Conservation (phyloP, 306 rosid species). For the Echinosophora koreensis region DNA sequence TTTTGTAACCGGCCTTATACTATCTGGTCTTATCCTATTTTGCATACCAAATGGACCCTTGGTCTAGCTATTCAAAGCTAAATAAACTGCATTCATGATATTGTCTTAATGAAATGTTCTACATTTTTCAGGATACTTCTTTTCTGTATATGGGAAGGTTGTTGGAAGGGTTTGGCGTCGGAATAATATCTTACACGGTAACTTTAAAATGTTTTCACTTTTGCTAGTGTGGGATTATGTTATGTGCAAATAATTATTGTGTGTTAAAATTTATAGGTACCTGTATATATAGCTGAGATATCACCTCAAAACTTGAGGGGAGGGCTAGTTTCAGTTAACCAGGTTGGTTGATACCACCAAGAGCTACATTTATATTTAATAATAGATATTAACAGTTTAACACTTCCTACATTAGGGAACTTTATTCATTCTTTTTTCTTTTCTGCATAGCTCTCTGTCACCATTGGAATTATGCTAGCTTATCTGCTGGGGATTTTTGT, state of each 20-base stretch:
- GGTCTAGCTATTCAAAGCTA: constrained; percentile 8
- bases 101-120: too few species aligned
- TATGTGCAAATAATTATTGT: constrained; percentile 41
- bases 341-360: constrained; percentile 64
- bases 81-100: constrained; percentile 11
- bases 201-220: constrained; percentile 10
- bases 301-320: constrained; percentile 96
- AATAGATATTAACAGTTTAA: neutral
- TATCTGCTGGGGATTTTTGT: constrained; percentile 94
- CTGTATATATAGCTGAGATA: constrained; percentile 94
- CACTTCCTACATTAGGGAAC: constrained; percentile 19
- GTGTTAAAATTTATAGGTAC: constrained; percentile 67
- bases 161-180: constrained; percentile 99
- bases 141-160: constrained; percentile 97
- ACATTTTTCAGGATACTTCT: constrained; percentile 74
- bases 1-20: too few species aligned
- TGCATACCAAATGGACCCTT: too few species aligned
- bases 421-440: constrained; percentile 18
- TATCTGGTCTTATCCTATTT: too few species aligned
- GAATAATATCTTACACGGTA: constrained; percentile 93
- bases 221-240: constrained; percentile 33
- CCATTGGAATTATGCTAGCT: constrained; percentile 91
- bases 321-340: constrained; percentile 77
- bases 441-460: constrained; percentile 81
- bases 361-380: constrained; percentile 11